Evolutionary conservation across 2,329 filamentous ascomycete genomes (phyloP), one percentile per base, ranked within the genome.

Genomic region (Paraconiothyrium sp.): DNA sequence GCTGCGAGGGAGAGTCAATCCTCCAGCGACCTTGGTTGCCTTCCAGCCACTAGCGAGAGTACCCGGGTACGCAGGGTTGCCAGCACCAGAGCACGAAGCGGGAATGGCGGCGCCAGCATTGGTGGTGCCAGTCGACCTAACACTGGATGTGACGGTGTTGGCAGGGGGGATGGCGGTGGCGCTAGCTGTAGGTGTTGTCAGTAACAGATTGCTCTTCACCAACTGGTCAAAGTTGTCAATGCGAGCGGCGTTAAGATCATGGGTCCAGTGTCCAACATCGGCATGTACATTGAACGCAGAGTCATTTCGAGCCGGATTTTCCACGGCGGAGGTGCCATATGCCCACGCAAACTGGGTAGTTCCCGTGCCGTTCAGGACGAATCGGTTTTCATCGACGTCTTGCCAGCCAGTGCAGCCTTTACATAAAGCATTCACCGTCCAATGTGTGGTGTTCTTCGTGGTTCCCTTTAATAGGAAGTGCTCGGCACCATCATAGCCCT

Each of bases 231-330:
- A 76, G 57, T 74, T 66, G 50, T 70, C 63, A 59, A 68, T 74
- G 63, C 72, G 74, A 27, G 72, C 73, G 60, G 71, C 69, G 47
- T 72, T 69, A 32, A 76, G 64, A 54, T 75, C 69, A 63, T 76
- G 74, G 48, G 58, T 67, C 74, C 74, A 76, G 67, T 76, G 73
- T 32, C 73, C 73, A 46, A 58, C 72, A 34, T 66, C 69, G 44
- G 59, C 58, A 54, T 76, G 74, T n/a, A 74, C 70, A 52, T 74
- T 75, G 64, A 76, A 76, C 24, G 70, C 67, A 44, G 74, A 75
- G 50, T 69, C 66, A 55, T 76, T 76, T 16, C 70, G 67, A 35
- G 73, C 67, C 10, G 74, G 65, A 24, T 75, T 55, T 49, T 74
- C 65, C 22, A 76, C 73, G 27, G 66, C 62, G 54, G 67, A 67